A percentile compares a stretch with the other conserved stretches of the same genome.
phyloP scores from a whole-genome alignment of 1,139 yeast genomes.

The Zygosaccharomyces pseudobailii region DNA sequence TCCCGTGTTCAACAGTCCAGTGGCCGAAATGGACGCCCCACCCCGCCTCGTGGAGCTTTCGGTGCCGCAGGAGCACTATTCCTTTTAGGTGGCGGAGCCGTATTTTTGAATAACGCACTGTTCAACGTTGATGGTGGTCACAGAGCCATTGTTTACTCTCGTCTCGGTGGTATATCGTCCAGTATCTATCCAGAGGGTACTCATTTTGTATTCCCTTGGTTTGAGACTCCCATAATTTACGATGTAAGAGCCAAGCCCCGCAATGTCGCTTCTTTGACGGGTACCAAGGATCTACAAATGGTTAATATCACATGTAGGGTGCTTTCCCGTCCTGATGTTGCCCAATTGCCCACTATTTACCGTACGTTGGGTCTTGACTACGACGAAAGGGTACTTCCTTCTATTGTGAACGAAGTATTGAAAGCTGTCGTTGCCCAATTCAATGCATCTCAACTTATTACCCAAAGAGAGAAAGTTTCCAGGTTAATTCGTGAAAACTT shows the following conservation, averaged over 20 bases:
- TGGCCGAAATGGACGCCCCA: slow-evolving; percentile 26
- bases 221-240: slow-evolving; percentile 86
- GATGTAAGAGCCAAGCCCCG: slow-evolving; percentile 98
- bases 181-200: slow-evolving; percentile 90
- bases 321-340: slow-evolving; percentile 79
- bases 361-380: slow-evolving; percentile 91
- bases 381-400: slow-evolving; percentile 94
- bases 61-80: slow-evolving; percentile 79
- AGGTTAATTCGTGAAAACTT: slow-evolving; percentile 86
- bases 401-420: slow-evolving; percentile 89
- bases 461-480: slow-evolving; percentile 96
- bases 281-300: slow-evolving; percentile 98
- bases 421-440: slow-evolving; percentile 97
- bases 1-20: slow-evolving; percentile 25
- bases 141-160: slow-evolving; percentile 89
- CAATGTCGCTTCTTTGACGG: slow-evolving; percentile 94
- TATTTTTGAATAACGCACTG: slow-evolving; percentile 66
- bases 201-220: slow-evolving; percentile 89
- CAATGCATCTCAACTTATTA: slow-evolving; percentile 94
- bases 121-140: slow-evolving; percentile 99
- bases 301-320: slow-evolving; percentile 98
- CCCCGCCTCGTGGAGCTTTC: slow-evolving; percentile 53
- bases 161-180: slow-evolving; percentile 83
- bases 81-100: slow-evolving; percentile 65
- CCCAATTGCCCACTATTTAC: slow-evolving; percentile 74